Base-by-base conservation (phyloP, 306 rosid species). In the Medicago lupulina region DNA sequence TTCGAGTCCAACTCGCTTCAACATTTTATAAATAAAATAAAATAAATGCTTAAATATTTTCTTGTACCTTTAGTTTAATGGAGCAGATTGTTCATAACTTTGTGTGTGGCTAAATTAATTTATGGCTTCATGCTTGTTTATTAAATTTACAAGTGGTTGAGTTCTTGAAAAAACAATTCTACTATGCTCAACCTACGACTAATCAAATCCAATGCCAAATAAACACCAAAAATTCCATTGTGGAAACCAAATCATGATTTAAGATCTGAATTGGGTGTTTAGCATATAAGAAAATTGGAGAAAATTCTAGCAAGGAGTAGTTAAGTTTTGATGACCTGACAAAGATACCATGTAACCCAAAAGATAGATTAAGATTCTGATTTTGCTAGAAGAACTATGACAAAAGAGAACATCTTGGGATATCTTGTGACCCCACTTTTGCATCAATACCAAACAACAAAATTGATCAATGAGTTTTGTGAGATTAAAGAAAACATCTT, bases 321-420 rank as follows among this genome's bases (percentile, higher is more conserved):
- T 85, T 86, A 70, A 83, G 88, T 76, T 77, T 70, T 77, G 77
- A 65, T 82, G 89, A 83, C 82, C 50, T 79, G 89, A 87, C 86
- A 84, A 83, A 84, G 88, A 87, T 87, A 81, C 78, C 75, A 73
- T 75, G 76, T 78, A 84, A 79, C 87, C 76, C 73, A 74, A 85
- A 80, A 43, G 73, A 60, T 70, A 11, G 83, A 89, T 89, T 86
- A 84, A 70, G 93, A 90, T 90, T 90, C 87, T 82, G 97, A 91
- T 89, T 89, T 86, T 91, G 76, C 81, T 53, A 78, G 82, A 57
- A 66, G 78, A 69, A 73, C 62, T 39, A 47, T 59, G 88, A 81
- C 88, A 86, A 84, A 87, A 78, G 11, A 78, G 76, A 60, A 78
- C 81, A 74, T 85, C 49, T 64, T 75, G 62, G 44, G 67, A 79